Conservation (phyloP, 345 rosid species). For the Laguncularia racemosa region DNA sequence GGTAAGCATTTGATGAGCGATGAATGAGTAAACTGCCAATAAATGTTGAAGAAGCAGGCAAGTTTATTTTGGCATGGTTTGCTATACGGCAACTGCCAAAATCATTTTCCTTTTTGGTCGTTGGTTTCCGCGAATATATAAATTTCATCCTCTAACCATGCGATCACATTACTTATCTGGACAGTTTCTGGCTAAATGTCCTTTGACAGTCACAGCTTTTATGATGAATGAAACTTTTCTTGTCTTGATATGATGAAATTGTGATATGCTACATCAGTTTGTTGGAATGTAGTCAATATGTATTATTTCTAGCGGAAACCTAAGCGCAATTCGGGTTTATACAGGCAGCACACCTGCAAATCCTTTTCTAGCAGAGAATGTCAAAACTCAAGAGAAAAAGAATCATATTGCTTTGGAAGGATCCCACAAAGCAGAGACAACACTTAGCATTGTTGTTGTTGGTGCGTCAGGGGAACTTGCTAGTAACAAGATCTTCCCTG, state of each 20-base stretch:
- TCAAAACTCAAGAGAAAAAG: slow-evolving; percentile 8
- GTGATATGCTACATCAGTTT: background rate
- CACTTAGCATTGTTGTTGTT: slow-evolving; percentile 20
- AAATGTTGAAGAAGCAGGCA: too few relatives aligned
- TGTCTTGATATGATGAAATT: background rate
- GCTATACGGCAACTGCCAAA: too few relatives aligned
- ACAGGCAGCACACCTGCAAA: slow-evolving; percentile 5
- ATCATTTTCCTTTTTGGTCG: too few relatives aligned
- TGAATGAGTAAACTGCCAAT: too few relatives aligned
- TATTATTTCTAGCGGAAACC: background rate
- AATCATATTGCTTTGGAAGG: slow-evolving; percentile 4
- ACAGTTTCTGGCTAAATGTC: too few relatives aligned
- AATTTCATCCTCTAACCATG: too few relatives aligned
- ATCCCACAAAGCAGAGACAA: slow-evolving; percentile 11
- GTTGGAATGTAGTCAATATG: background rate
- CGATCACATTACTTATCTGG: too few relatives aligned
- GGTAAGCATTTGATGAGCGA: too few relatives aligned
- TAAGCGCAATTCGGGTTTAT: background rate
- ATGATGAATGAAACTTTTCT: too few relatives aligned
- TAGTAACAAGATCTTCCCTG: slow-evolving; percentile 30
- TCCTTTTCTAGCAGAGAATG: slow-evolving; percentile 7
- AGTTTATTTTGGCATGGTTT: too few relatives aligned
- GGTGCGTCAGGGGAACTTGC: slow-evolving; percentile 40
- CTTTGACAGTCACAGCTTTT: too few relatives aligned
- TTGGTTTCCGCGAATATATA: too few relatives aligned